Evolutionary conservation across 148 eudicot genomes (phyloP), one percentile per base, ranked within the genome.

Genomic region (Diospyros kaki): DNA sequence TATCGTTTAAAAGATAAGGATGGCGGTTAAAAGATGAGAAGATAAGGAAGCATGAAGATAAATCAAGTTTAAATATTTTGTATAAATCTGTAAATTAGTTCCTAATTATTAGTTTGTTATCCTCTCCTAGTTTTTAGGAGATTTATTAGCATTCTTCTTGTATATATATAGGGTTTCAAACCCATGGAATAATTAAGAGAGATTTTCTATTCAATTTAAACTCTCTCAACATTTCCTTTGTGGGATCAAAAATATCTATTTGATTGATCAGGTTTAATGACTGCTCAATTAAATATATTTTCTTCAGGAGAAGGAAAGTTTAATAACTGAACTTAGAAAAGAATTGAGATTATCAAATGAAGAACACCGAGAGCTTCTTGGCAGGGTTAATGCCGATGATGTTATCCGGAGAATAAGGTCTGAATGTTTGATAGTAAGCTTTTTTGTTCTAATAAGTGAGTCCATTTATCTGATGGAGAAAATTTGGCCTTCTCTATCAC

Each of bases 261-360:
- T 74, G 52, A 58, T 69, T 75, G 62, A 51, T 64, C 78, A 73
- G 75, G 78, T 73, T 80, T 69, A 65, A 67, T 79, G 72, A 77
- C 53, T 79, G 77, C 62, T 76, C 67, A 67, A 66, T 75, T 48
- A 62, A 78, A 65, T 83, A 56, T 71, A 45, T 83, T 53, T 80
- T 75, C 18, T 80, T 75, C 89, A 89, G 93, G 93, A 89, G 82
- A 87, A 89, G 76, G 93, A 89, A 85, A 76, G 96, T 81, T 81
- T 95, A 75, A 89, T 95, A 73, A 90, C 97, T 42, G 97, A 92
- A 73, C 96, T 95, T 39, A 78, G 98, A 65, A 95, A 90, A 84
- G 98, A 95, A 80, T 83, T 95, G 69, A 86, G 94, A 79, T 87
- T 95, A 68, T 90, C 98, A 58, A 93, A 92, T 74, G 98, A 95